phyloP scores from a whole-genome alignment of 306 rosid genomes.

The Medicago arabica region DNA sequence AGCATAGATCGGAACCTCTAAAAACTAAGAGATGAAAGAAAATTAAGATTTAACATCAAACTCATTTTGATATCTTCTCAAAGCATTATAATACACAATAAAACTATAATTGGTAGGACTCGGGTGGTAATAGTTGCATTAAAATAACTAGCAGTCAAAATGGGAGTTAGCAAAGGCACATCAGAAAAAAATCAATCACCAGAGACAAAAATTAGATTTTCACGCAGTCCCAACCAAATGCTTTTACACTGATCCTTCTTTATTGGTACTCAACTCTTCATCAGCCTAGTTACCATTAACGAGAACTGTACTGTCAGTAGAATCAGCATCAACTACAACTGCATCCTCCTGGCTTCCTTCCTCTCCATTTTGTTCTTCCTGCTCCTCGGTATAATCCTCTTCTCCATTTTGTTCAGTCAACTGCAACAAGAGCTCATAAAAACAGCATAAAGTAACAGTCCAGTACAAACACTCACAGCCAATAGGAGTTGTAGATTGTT shows the following conservation, averaged over 20 bases:
- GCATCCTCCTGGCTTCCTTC: constrained; percentile 97
- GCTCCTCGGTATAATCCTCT: constrained; percentile 29
- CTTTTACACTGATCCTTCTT: constrained; percentile 77
- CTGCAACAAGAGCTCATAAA: constrained; percentile 39
- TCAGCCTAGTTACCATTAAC: constrained; percentile 88
- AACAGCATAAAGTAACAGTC: constrained; percentile 18
- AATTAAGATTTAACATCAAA: constrained; percentile 3
- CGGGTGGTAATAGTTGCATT: constrained; percentile 29
- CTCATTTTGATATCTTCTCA: constrained; percentile 23
- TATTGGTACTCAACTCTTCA: constrained; percentile 88
- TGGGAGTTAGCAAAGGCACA: constrained; percentile 73
- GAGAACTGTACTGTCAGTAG: constrained; percentile 87
- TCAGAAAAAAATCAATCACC: constrained; percentile 86
- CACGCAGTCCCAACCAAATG: constrained; percentile 75
- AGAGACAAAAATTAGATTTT: constrained; percentile 91
- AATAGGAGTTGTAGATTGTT: background rate
- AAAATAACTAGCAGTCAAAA: constrained; percentile 53
- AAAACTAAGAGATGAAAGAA: background rate
- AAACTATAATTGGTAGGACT: constrained; percentile 38
- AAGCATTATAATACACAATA: constrained; percentile 40
- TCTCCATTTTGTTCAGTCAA: constrained; percentile 67
- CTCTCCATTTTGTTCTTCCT: constrained; percentile 72
- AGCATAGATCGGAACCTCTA: constrained; percentile 1
- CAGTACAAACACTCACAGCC: constrained; percentile 21
- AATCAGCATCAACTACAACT: constrained; percentile 93